phyloP scores from a whole-genome alignment of 352 stramenopile genomes.

The Globisporangium mamillatum region DNA sequence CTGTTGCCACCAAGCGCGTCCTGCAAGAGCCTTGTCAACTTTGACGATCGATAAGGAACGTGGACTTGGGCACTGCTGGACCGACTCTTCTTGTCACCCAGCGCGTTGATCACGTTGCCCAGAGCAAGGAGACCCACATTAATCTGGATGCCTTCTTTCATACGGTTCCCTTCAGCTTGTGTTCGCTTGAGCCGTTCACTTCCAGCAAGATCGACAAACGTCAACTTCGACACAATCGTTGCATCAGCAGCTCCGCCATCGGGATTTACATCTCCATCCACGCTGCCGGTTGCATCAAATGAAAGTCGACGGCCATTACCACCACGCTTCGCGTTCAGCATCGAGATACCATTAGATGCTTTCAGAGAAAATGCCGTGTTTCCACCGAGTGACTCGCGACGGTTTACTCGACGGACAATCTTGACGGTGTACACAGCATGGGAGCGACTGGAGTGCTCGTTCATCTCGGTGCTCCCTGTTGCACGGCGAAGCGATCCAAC shows the following conservation, averaged over 20 bases:
- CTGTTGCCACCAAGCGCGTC: conserved; percentile 88
- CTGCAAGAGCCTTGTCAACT: conserved; percentile 78
- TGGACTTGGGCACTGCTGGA: conserved; percentile 41
- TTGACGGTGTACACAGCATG: conserved; percentile 88
- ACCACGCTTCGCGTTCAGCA: conserved; percentile 17
- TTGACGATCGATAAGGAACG: conserved; percentile 81
- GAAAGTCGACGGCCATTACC: conserved; percentile 13
- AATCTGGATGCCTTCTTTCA: conserved; percentile 90
- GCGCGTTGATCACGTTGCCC: conserved; percentile 86
- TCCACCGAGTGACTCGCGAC: conserved; percentile 22
- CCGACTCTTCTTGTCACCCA: conserved; percentile 65
- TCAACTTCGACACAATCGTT: conserved; percentile 75
- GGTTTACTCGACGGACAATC: conserved; percentile 52
- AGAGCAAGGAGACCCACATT: conserved; percentile 82
- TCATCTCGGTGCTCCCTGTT: conserved; percentile 87
- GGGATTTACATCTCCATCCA: conserved; percentile 11
- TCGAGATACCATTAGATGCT: conserved; percentile 1
- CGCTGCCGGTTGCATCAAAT: conserved; percentile 14
- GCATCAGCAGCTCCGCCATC: conserved; percentile 30
- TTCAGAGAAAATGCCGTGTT: conserved; percentile 13
- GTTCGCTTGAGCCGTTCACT: conserved; percentile 88
- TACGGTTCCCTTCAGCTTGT: conserved; percentile 72
- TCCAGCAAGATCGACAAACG: conserved; percentile 84
- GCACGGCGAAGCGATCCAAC: conserved; percentile 70
- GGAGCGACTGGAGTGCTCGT: conserved; percentile 84